Evolutionary conservation across 257 asterid genomes (phyloP), one percentile per base, ranked within the genome.

Genomic region (Ilex asprella): DNA sequence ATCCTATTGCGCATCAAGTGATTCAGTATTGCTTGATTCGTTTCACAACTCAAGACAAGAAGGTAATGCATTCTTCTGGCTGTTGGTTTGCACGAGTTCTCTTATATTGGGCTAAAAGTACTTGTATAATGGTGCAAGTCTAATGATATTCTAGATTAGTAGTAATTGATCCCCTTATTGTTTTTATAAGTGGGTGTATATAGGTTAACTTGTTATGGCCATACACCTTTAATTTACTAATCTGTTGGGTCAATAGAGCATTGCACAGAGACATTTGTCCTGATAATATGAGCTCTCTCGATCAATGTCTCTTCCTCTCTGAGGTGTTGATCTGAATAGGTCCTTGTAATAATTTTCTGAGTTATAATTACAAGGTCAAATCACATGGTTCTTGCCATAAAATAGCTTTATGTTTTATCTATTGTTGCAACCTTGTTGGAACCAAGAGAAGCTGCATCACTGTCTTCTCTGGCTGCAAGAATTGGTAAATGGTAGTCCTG

Each of bases 1-100:
- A 89, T 44, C 70, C 83, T 57, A 79, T 70, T 60, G 97, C 94
- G n/a, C 89, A 84, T 58, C 88, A 78, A 65, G 84, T 89, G 10
- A 62, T 89, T 14, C 70, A 72, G 51, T 75, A 67, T 59, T 86
- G 95, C 57, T 62, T 86, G 21, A 73, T 70, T 43, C 47, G 69
- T 46, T 86, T 71, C 74, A 67, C 86, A 27, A 61, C 61, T n/a
- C 89, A 89, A 63, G 79, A 82, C 73, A 82, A 69, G 53, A 75
- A 71, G 95, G 97, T 89, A 75, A 43, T 62, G 68, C 50, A 53
- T 41, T 29, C 13, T 61, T 39, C 27, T 2, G 16, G 54, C 35
- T 60, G 44, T 62, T 29, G 60, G 6, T 62, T 30, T 66, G 58
- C 65, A 9, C 10, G 59, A 12, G 12, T 39, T 39, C 64, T 54